Conservation (phyloP, 2,329 filamentous ascomycete genomes). For the Ustulina deusta region DNA sequence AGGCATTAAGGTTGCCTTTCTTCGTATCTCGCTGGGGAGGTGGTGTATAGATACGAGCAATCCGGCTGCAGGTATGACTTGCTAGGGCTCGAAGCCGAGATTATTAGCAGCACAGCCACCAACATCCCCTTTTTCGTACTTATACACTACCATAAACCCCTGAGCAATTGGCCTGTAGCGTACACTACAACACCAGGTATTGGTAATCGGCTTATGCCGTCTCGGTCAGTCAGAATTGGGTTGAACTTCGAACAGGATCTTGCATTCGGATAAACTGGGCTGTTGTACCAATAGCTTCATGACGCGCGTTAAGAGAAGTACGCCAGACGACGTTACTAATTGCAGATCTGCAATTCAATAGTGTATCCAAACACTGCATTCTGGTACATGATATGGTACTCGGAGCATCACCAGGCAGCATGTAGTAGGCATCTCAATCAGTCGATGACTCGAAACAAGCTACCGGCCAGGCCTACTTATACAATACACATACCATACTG, state of each 20-base stretch:
- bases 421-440: too few species aligned
- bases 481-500: too few species aligned
- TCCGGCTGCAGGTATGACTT: conserved; percentile 24
- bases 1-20: conserved; percentile 22
- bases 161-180: not conserved
- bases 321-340: not conserved
- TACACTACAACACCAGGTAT: not conserved
- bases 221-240: not conserved
- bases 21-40: too few species aligned
- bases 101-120: conserved; percentile 35
- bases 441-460: conserved; percentile 25
- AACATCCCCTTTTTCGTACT: conserved; percentile 3
- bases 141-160: too few species aligned
- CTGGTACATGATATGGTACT: not conserved
- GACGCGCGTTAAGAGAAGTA: not conserved
- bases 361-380: too few species aligned
- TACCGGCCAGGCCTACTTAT: not conserved
- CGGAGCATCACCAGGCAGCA: not conserved
- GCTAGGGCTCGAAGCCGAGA: conserved; percentile 32
- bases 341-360: not conserved
- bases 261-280: not conserved
- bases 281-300: conserved; percentile 3
- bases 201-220: conserved; percentile 25
- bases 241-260: conserved; percentile 1
- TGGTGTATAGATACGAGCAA: not conserved